Evolutionary conservation across 2,329 filamentous ascomycete species (phyloP), one percentile per base, ranked within the genome.

Genomic region (Podosphaera fusca): DNA sequence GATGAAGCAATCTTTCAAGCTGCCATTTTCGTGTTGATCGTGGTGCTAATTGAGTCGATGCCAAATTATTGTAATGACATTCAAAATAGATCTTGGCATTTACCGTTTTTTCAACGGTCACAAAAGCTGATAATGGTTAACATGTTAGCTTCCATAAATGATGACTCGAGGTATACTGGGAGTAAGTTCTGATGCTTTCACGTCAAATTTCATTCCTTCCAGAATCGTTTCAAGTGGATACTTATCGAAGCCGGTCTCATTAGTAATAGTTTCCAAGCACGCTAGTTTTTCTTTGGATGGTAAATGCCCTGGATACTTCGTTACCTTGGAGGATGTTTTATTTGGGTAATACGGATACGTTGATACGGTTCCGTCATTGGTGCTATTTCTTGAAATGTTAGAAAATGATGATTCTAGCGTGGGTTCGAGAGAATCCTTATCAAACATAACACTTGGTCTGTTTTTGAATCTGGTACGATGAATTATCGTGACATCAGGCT

Each of bases 21-120:
- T 79, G 74, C 45, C 75, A 72, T 38, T 76, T 73, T 2, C 86
- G 79, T 56, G 81, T 66, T 1, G 76, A 75, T 0, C 85, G 78
- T 56, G 80, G 74, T 3, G 75, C 77, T 1, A 74, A 70, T 2
- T 72, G 71, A 33, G 72, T 73, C 3, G 71, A 70, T 2, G 87
- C 72, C 6, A 87, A 68, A n/a, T 80, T 73, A 63, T 89, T 83
- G 71, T 85, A 95, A 64, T 89, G 79, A 0, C 81, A 87, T 68
- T 96, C 92, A 8, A 96, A 75, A 63, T 81, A 94, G 29, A 94
- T 79, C 67, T 94, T 95, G 49, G 87, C 84, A 0, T 86, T 83
- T 0, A 87, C 81, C 2, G 82, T 79, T 59, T 78, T 80, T 70
- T 96, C 90, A 0, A 87, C 82, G 0, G 88, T 94, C 2, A 65